Conservation (phyloP, 2,329 filamentous ascomycete species). For the Penicillium sp. region DNA sequence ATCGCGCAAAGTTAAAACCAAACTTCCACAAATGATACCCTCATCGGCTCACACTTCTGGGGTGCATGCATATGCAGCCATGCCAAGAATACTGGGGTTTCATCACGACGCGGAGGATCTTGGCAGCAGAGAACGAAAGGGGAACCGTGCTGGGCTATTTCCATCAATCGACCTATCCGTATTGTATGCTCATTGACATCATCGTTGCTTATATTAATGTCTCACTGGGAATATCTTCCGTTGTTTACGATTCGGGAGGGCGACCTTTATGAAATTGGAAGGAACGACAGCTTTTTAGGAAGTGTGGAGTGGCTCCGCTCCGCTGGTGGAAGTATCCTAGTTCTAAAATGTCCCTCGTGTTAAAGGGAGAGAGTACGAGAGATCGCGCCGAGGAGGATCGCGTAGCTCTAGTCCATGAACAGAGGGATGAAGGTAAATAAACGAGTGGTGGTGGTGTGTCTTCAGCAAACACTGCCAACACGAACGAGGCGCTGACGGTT, state of each 20-base stretch:
- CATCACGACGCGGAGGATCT: slow-evolving; percentile 2
- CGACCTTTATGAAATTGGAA: background rate
- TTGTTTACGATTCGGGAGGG: background rate
- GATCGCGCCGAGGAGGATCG: background rate
- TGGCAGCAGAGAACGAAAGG: slow-evolving; percentile 13
- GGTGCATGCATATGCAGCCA: background rate
- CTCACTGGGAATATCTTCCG: too few species aligned
- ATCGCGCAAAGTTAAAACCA: background rate
- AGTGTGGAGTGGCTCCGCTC: background rate
- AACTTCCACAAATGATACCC: slow-evolving; percentile 15
- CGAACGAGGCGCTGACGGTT: too few species aligned
- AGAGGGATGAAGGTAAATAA: background rate
- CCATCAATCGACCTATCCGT: slow-evolving; percentile 8
- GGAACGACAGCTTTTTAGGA: background rate
- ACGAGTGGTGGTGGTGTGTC: background rate
- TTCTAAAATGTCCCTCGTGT: background rate
- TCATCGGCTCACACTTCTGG: background rate
- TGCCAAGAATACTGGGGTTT: slow-evolving; percentile 17
- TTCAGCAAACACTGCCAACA: too few species aligned
- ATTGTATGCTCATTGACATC: background rate
- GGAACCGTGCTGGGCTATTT: slow-evolving; percentile 1
- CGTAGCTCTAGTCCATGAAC: background rate
- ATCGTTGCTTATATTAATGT: background rate
- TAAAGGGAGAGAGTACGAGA: background rate
- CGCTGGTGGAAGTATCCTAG: background rate